Evolutionary conservation across 164 flowering plant species (phyloP), one percentile per base, ranked within the genome.

Genomic region (Aristolochia contorta): DNA sequence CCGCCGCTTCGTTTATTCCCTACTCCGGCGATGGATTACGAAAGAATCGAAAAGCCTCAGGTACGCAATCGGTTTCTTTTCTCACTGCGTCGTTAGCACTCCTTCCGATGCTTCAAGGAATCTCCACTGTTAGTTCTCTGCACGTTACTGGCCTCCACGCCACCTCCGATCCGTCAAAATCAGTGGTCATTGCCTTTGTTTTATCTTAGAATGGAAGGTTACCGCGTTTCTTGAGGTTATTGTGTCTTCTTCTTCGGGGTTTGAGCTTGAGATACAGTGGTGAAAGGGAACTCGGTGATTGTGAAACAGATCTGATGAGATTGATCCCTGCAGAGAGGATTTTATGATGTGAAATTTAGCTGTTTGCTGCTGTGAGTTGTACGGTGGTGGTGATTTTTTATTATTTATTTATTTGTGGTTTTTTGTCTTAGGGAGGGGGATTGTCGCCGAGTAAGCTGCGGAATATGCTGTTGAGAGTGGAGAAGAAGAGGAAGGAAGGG

Each of bases 361-460:
- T 20, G 49, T 58, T 8, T 19, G 5, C 30, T 22, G 22, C n/a
- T n/a, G n/a, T n/a, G n/a, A 27, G 12, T 54, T 20, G 18, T 18
- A 13, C 24, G 6, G 27, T 52, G 12, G 25, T 66, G 32, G 27
- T 53, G 56, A 27, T 23, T 53, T 53, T 22, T 12, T n/a, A n/a
- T n/a, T n/a, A n/a, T n/a, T n/a, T n/a, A n/a, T 9, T 53, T 4
- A 20, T 19, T 20, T 51, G 23, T 57, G 9, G 47, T n/a, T 15
- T 48, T 60, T n/a, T 62, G 0, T 57, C 46, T 27, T 56, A 74
- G 81, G 75, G 72, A 37, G 94, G 87, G 15, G 86, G 85, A 60
- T 77, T 83, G 47, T 89, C 96, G 13, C 93, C 93, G 3, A 78
- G 79, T 32, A 89, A 86, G 75, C 59, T 89, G 71, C 79, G 91